These are phyloP conservation scores for Pyrenula massariospora DNA, from an alignment of 495 filamentous ascomycete species.

Conservation along the genomic window DNA sequence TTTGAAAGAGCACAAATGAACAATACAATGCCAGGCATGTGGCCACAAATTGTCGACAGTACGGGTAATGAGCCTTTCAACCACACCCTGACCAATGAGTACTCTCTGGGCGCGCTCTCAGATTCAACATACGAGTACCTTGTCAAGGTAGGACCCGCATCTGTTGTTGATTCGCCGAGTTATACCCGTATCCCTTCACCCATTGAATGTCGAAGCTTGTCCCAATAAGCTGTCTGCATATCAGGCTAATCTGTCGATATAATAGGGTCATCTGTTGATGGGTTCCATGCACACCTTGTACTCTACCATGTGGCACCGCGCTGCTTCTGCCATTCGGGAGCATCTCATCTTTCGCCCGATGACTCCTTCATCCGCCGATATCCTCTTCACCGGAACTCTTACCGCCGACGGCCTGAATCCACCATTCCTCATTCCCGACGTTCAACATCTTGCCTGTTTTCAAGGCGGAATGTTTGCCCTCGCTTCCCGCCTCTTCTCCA, in stretches of 20 bases:
- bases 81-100: constrained; percentile 4
- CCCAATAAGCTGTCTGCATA: no score
- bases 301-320: constrained; percentile 4
- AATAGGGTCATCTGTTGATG: constrained; percentile 14
- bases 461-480: constrained; percentile 23
- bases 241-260: not conserved
- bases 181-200: no score
- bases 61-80: constrained; percentile 1
- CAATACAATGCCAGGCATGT: constrained; percentile 23
- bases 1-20: constrained; percentile 17
- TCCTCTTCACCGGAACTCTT: constrained; percentile 7
- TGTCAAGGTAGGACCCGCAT: constrained; percentile 13
- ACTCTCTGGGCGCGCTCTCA: constrained; percentile 20
- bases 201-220: not conserved
- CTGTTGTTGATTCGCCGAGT: no score
- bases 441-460: constrained; percentile 26
- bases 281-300: constrained; percentile 15
- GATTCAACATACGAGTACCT: constrained; percentile 28
- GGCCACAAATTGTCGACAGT: constrained; percentile 19
- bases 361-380: constrained; percentile 2
- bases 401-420: not conserved
- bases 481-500: constrained; percentile 16
- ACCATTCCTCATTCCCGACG: constrained; percentile 5
- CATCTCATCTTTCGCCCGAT: constrained; percentile 11
- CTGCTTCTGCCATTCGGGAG: not conserved